Conservation (phyloP, 768 basidiomycete species). For the Lactarius hengduanensis region DNA sequence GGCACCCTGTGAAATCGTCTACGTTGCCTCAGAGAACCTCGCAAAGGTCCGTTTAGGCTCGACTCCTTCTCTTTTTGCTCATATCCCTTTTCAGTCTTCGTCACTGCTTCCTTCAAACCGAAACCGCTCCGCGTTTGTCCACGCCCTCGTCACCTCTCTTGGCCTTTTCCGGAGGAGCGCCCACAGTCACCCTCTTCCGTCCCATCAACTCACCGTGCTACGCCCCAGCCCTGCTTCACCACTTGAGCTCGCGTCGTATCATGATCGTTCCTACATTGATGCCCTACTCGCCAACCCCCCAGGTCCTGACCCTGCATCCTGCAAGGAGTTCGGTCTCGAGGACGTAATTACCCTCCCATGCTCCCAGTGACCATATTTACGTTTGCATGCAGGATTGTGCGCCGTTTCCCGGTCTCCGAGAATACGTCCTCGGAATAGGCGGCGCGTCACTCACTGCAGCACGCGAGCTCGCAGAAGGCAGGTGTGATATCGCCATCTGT, state of each 20-base stretch:
- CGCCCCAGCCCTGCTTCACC: slow-evolving; percentile 16
- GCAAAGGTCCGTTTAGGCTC: slow-evolving; percentile 42
- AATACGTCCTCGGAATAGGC: slow-evolving; percentile 70
- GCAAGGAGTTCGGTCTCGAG: slow-evolving; percentile 54
- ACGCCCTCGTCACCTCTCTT: slow-evolving; percentile 31
- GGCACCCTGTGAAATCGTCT: slow-evolving; percentile 37
- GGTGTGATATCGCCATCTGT: slow-evolving; percentile 64
- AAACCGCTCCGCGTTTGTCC: slow-evolving; percentile 34
- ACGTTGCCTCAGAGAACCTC: slow-evolving; percentile 59
- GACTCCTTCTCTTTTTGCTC: background rate
- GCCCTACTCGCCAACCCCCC: slow-evolving; percentile 14
- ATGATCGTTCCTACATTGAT: slow-evolving; percentile 24
- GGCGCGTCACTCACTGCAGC: slow-evolving; percentile 79
- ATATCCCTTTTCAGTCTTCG: slow-evolving; percentile 26
- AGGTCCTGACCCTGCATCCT: slow-evolving; percentile 26
- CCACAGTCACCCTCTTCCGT: background rate
- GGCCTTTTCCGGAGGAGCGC: slow-evolving; percentile 23
- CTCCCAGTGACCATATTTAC: background rate
- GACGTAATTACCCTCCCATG: slow-evolving; percentile 42
- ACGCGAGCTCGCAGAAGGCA: slow-evolving; percentile 49
- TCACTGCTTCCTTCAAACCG: slow-evolving; percentile 36
- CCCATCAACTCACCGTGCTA: slow-evolving; percentile 12
- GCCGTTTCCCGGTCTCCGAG: slow-evolving; percentile 61
- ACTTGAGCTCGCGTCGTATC: slow-evolving; percentile 23
- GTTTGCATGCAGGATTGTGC: slow-evolving; percentile 69